Percentiles rank a stretch among this genome's conserved stretches.
phyloP scores from a whole-genome alignment of 2,329 filamentous ascomycete genomes.

The Diaporthe sp. region DNA sequence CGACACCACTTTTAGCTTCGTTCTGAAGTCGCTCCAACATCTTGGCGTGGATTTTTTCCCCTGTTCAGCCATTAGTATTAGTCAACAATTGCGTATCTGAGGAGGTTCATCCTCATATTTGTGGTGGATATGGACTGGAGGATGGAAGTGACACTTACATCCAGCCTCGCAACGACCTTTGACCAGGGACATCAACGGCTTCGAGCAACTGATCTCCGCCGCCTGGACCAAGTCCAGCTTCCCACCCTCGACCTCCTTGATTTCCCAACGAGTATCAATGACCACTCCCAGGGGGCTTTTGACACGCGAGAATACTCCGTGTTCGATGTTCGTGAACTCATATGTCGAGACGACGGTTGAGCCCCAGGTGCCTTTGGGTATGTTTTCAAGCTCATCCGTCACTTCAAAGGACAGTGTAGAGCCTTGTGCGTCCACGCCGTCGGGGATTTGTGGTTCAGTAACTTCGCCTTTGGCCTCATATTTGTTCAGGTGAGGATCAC shows the following conservation, averaged over 20 bases:
- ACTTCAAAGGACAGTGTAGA: constrained; percentile 46
- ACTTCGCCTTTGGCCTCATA: constrained; percentile 54
- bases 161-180: constrained; percentile 65
- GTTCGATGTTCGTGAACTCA: constrained; percentile 65
- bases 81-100: background rate
- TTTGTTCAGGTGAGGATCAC: constrained; percentile 65
- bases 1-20: constrained; percentile 37
- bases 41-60: constrained; percentile 60
- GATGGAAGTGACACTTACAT: constrained; percentile 51
- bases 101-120: too few species aligned
- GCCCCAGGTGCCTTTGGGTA: constrained; percentile 63
- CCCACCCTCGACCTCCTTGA: constrained; percentile 48
- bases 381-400: constrained; percentile 46
- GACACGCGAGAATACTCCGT: constrained; percentile 67
- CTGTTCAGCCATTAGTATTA: background rate
- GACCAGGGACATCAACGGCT: constrained; percentile 62
- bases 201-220: constrained; percentile 64
- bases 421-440: constrained; percentile 45
- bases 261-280: constrained; percentile 68
- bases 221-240: constrained; percentile 62
- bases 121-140: too few species aligned
- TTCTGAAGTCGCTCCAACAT: constrained; percentile 57
- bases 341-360: constrained; percentile 66
- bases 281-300: constrained; percentile 64
- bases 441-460: constrained; percentile 43